Evolutionary conservation across 441 rosid genomes (phyloP), one percentile per base, ranked within the genome.

Genomic region (Pelargonium myrrhifolium): DNA sequence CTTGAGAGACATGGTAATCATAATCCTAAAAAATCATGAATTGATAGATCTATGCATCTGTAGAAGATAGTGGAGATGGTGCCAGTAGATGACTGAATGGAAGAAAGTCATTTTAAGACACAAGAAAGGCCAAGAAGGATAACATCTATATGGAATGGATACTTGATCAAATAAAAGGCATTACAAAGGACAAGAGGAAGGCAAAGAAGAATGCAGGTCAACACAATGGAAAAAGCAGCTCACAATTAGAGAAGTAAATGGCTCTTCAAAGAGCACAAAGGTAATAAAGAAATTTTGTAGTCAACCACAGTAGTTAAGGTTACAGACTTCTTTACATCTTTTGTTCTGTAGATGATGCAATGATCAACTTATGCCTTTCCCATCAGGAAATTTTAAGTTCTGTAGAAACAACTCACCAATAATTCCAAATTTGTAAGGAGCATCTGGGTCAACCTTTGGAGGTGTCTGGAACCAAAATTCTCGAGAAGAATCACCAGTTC

Each of bases 401-500:
- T 24, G 0, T 55, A 24, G 31, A 49, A 26, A 35, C 37, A 37
- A 68, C 86, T 76, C 76, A 88, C 93, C 93, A 65, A 88, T 88
- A 42, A 88, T 82, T 66, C 90, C 93, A 73, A 88, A 88, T 69
- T 80, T 86, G 79, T 88, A 86, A 22, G 89, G 64, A 72, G 84
- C 84, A 81, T 83, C 87, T 55, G 90, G 87, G 72, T 76, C 78
- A 65, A 83, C n/a, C 56, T 55, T 26, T 61, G 93, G 93, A 71
- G 93, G 89, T 59, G 93, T 88, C 49, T 79, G 83, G 77, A 88
- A 86, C 93, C 84, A 84, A 81, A 88, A 88, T 70, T 81, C 86
- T 66, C 89, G 69, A 28, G 86, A 72, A 45, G 84, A 77, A 62
- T 77, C 79, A 70, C 87, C 86, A 61, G 75, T 79, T 56, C 81